phyloP scores from a whole-genome alignment of 2,329 filamentous ascomycete genomes.

The Sphaerulina musiva region DNA sequence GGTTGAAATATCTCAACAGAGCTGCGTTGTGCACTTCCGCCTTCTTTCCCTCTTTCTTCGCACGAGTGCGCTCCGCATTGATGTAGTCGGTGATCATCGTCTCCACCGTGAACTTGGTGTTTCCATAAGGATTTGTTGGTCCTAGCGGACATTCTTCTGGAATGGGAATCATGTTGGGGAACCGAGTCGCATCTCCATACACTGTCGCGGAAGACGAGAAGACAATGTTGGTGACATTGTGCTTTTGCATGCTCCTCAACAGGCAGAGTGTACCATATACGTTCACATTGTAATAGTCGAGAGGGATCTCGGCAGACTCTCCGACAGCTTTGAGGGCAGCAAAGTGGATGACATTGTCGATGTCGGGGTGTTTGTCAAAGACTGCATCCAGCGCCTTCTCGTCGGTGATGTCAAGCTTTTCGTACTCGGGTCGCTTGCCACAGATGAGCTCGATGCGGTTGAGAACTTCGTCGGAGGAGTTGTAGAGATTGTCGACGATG shows the following conservation, averaged over 20 bases:
- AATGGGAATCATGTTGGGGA: constrained; percentile 98
- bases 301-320: constrained; percentile 85
- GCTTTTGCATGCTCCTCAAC: constrained; percentile 75
- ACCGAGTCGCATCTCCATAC: constrained; percentile 93
- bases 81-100: constrained; percentile 85
- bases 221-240: constrained; percentile 94
- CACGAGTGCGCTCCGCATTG: constrained; percentile 75
- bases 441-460: constrained; percentile 92
- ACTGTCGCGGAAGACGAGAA: constrained; percentile 98
- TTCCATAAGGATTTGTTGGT: constrained; percentile 95
- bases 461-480: constrained; percentile 83
- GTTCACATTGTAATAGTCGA: constrained; percentile 98
- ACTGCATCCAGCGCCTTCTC: constrained; percentile 76
- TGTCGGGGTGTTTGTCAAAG: constrained; percentile 81
- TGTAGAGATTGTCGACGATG: constrained; percentile 94
- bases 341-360: constrained; percentile 98
- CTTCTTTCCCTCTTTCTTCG: constrained; percentile 70
- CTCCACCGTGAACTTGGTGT: constrained; percentile 92
- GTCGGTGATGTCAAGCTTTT: constrained; percentile 82
- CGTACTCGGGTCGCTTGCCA: constrained; percentile 79
- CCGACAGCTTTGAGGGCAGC: constrained; percentile 97
- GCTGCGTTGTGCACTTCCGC: constrained; percentile 86
- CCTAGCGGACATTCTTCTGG: constrained; percentile 94
- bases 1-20: constrained; percentile 95
- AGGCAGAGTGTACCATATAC: constrained; percentile 87